phyloP scores from a whole-genome alignment of 164 flowering plant species.

The Vitis rotundifolia region DNA sequence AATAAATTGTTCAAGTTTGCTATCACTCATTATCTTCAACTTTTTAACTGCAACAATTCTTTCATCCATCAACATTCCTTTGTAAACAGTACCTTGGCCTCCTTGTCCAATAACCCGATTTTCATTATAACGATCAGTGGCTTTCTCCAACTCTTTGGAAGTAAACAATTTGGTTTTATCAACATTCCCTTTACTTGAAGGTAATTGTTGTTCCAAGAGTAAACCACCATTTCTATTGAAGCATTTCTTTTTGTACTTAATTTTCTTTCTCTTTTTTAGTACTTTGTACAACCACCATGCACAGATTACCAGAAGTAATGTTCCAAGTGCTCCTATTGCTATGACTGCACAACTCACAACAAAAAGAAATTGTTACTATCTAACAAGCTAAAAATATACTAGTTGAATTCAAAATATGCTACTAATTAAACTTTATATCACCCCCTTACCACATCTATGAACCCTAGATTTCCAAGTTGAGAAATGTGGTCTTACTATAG shows the following conservation, averaged over 20 bases:
- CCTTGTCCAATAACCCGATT: slow-evolving; percentile 8
- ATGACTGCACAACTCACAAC: too few species aligned
- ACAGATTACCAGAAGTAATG: background rate
- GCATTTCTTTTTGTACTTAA: background rate
- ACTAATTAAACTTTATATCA: too few species aligned
- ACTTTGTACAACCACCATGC: background rate
- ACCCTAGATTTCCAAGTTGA: too few species aligned
- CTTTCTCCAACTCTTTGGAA: slow-evolving; percentile 5
- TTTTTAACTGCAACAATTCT: slow-evolving; percentile 21
- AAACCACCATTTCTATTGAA: background rate
- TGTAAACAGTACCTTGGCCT: slow-evolving; percentile 12
- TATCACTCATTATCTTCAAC: slow-evolving; percentile 4
- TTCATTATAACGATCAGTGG: slow-evolving; percentile 6
- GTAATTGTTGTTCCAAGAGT: background rate
- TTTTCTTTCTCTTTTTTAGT: background rate
- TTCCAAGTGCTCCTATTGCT: background rate
- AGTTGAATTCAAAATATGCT: too few species aligned
- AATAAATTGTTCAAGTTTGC: slow-evolving; percentile 18
- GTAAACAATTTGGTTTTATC: slow-evolving; percentile 5
- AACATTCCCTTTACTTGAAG: background rate
- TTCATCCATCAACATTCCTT: slow-evolving; percentile 22
- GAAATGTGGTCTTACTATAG: too few species aligned
- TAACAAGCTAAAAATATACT: too few species aligned
- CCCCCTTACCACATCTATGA: too few species aligned
- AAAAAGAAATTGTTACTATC: too few species aligned